Evolutionary conservation across 202 grass and related monocot species (phyloP).

Genomic region (Elaeis oleifera): DNA sequence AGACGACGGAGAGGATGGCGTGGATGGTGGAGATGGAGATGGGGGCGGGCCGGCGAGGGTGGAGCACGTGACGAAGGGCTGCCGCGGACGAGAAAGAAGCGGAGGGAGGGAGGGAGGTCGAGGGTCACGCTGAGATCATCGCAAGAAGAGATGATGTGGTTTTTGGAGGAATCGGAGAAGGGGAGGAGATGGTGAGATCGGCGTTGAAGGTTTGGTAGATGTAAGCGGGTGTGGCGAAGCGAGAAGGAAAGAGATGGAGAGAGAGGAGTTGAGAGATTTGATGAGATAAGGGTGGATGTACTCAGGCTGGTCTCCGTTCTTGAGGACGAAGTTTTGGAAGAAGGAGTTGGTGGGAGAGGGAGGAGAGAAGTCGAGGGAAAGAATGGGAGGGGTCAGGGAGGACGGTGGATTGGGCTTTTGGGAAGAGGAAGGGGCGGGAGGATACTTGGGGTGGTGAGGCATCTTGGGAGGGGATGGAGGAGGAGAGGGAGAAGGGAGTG

Average conservation of each 20-base stretch:
- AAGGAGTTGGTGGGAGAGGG: constrained; percentile 93
- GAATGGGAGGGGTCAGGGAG: constrained; percentile 71
- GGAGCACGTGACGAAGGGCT: constrained; percentile 64
- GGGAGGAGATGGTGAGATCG: constrained; percentile 65
- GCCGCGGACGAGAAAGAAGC: constrained; percentile 80
- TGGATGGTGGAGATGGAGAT: constrained; percentile 71
- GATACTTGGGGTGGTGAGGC: constrained; percentile 9
- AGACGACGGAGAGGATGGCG: constrained; percentile 52
- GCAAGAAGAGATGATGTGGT: constrained; percentile 51
- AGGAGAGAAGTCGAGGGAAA: constrained; percentile 51
- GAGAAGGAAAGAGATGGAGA: constrained; percentile 61
- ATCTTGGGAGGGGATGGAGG: constrained; percentile 1
- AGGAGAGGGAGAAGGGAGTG: not conserved
- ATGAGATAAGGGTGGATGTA: constrained; percentile 92
- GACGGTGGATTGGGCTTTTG: constrained; percentile 54
- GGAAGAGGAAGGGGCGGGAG: constrained; percentile 37
- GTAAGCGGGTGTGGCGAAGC: constrained; percentile 46
- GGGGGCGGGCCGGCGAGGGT: constrained; percentile 26
- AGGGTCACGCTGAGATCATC: constrained; percentile 87
- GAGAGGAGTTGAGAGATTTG: constrained; percentile 33
- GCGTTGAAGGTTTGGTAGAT: constrained; percentile 75
- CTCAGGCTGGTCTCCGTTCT: constrained; percentile 88
- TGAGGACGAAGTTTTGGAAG: constrained; percentile 92
- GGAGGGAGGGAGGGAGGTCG: constrained; percentile 60
- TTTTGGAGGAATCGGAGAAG: not conserved